These are phyloP conservation scores for Exutisphaerella laricina DNA, from an alignment of 2,329 filamentous ascomycete species.

Conservation along the genomic window DNA sequence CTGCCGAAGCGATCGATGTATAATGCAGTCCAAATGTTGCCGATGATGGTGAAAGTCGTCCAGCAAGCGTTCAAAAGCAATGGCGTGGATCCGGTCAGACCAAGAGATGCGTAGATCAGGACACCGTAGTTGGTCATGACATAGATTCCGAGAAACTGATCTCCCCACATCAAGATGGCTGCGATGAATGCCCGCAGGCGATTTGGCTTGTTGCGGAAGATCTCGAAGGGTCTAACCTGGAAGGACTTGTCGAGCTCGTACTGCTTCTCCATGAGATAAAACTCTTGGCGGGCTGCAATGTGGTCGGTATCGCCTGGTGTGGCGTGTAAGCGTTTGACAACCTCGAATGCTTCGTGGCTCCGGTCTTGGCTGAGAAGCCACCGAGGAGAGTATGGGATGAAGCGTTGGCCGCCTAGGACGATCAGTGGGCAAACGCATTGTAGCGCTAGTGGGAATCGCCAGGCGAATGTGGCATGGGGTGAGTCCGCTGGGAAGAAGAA, in stretches of 20 bases:
- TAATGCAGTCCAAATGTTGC: slow-evolving; percentile 40
- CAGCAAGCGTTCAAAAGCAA: slow-evolving; percentile 42
- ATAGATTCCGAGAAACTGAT: slow-evolving; percentile 27
- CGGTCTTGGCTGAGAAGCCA: slow-evolving; percentile 24
- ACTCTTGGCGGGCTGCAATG: slow-evolving; percentile 36
- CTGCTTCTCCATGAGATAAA: slow-evolving; percentile 43
- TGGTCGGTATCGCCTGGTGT: slow-evolving; percentile 38
- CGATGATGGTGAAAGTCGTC: slow-evolving; percentile 36
- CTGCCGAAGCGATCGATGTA: slow-evolving; percentile 41
- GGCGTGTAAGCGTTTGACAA: slow-evolving; percentile 45
- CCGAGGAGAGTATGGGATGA: slow-evolving; percentile 32
- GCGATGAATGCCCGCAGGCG: slow-evolving; percentile 38
- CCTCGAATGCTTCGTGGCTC: slow-evolving; percentile 25
- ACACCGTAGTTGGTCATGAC: slow-evolving; percentile 38
- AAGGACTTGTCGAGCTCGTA: slow-evolving; percentile 38
- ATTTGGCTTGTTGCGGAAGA: slow-evolving; percentile 41
- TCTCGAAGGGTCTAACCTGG: slow-evolving; percentile 34
- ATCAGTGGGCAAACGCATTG: slow-evolving; percentile 39
- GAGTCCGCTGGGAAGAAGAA: slow-evolving; percentile 35
- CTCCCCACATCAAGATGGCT: slow-evolving; percentile 36
- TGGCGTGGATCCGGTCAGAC: slow-evolving; percentile 36
- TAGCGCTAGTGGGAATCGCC: slow-evolving; percentile 45
- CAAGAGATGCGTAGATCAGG: slow-evolving; percentile 37
- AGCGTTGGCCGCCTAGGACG: slow-evolving; percentile 36
- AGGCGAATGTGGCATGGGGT: slow-evolving; percentile 35